Base-by-base conservation (phyloP, 129 eudicot species). In the Pittosporum tobira region DNA sequence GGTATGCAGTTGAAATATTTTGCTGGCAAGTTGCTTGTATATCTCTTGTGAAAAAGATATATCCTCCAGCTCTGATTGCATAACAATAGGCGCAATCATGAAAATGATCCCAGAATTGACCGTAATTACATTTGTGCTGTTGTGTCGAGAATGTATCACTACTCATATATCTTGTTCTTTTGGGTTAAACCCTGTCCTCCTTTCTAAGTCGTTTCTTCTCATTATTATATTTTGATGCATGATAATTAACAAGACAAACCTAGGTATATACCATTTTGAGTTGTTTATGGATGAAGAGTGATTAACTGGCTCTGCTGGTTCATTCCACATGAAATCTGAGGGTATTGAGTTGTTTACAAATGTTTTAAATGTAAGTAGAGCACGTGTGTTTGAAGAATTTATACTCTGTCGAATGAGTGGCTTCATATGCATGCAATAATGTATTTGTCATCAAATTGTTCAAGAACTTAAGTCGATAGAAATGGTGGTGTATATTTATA, bases 361-460 rank as follows among this genome's bases (percentile, higher is more conserved):
- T 24, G n/a, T n/a, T n/a, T n/a, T n/a, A n/a, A n/a, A 44, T 13
- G 24, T 18, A 8, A 27, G 34, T 16, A 61, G 18, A 19, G 54
- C 66, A 27, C 45, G 66, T 25, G 57, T 61, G 66, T 53, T 51
- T 52, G 2, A 18, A 61, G 43, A 61, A 9, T 61, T 48, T 45
- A 28, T 61, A 54, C 65, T 43, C 23, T 61, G 30, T 2, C 57
- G 23, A 19, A 28, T 51, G 2, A n/a, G 57, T 22, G 57, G 11
- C n/a, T 51, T 28, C 57, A 51, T 48, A 61, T 61, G 65, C 65
- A 27, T 61, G 52, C 42, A 45, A 53, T 16, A 53, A 53, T 29
- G 29, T n/a, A n/a, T n/a, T n/a, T n/a, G n/a, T n/a, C n/a, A n/a
- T n/a, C n/a, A n/a, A n/a, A n/a, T n/a, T n/a, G n/a, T n/a, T n/a